Evolutionary conservation across 805 yeast species (phyloP), one percentile per base, ranked within the genome.

Genomic region (Pichia scutulata): DNA sequence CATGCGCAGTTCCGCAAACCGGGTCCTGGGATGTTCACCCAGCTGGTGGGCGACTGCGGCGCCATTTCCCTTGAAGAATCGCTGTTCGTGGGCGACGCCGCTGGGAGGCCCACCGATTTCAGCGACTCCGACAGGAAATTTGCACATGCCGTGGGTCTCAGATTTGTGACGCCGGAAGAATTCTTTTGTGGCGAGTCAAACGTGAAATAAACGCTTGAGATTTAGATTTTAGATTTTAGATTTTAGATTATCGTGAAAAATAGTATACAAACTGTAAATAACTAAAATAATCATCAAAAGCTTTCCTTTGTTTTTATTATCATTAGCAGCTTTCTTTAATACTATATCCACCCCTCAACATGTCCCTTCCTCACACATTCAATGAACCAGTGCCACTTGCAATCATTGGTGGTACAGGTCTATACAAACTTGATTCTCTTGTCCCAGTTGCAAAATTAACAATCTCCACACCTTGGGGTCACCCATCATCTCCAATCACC

Each of bases 391-490:
- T 93, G 24, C 76, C 79, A 39, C 75, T 93, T 41, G 98, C 96
- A 36, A 80, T 93, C 58, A 93, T 93, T 65, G 99, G 99, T 40
- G 99, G 99, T 40, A 93, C 99, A 5, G 99, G 99, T n/a, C 77
- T 93, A 28, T 93, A 93, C 73, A 86, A 87, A 52, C 74, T 93
- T 51, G 87, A 84, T 40, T 81, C 87, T 51, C 74, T 93, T 50
- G 77, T 82, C 44, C 95, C 96, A 4, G 95, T 92, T 43, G 96
- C 97, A 16, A 74, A 84, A 58, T 70, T 93, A 41, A 80, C 88
- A 16, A 70, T 89, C 52, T 77, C 85, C 19, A 93, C 99, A 4
- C 99, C 99, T 22, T 93, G 98, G 98, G 99, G 99, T 12, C 78
- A 76, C 57, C 97, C 99, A 22, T 89, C 97, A 5, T 84, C 95